These are phyloP conservation scores for Dendrobium chrysotoxum DNA, from an alignment of 106 monocot species.

Conservation along the genomic window DNA sequence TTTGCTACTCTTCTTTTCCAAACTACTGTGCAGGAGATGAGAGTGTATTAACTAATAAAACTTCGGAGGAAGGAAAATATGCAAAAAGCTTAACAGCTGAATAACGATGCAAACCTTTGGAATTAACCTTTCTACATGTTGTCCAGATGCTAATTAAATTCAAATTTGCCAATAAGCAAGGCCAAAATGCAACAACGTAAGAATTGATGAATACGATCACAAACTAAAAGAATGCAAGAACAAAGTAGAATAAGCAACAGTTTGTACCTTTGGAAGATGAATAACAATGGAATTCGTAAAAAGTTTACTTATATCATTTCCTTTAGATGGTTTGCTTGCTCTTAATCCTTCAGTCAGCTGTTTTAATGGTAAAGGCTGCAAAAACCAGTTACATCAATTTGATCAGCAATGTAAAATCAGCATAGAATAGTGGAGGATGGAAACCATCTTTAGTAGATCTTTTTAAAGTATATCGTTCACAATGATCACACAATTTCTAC, in stretches of 20 bases:
- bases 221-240: not conserved
- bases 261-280: constrained; percentile 43
- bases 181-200: too few relatives aligned
- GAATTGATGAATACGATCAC: too few relatives aligned
- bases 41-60: too few relatives aligned
- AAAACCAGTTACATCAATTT: not conserved
- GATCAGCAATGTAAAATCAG: not conserved
- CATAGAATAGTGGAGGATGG: not conserved
- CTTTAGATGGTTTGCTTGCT: constrained; percentile 28
- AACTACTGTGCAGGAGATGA: too few relatives aligned
- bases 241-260: not conserved
- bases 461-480: not conserved
- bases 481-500: not conserved
- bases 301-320: constrained; percentile 26
- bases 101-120: too few relatives aligned
- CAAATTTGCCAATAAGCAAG: too few relatives aligned
- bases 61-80: too few relatives aligned
- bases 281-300: constrained; percentile 38
- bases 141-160: too few relatives aligned
- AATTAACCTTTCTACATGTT: too few relatives aligned
- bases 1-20: too few relatives aligned
- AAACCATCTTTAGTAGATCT: not conserved
- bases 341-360: constrained; percentile 34
- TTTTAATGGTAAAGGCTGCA: constrained; percentile 48
- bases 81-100: too few relatives aligned